Evolutionary conservation across 2,329 filamentous ascomycete genomes (phyloP), one percentile per base, ranked within the genome.

Genomic region (Diaporthe eres): DNA sequence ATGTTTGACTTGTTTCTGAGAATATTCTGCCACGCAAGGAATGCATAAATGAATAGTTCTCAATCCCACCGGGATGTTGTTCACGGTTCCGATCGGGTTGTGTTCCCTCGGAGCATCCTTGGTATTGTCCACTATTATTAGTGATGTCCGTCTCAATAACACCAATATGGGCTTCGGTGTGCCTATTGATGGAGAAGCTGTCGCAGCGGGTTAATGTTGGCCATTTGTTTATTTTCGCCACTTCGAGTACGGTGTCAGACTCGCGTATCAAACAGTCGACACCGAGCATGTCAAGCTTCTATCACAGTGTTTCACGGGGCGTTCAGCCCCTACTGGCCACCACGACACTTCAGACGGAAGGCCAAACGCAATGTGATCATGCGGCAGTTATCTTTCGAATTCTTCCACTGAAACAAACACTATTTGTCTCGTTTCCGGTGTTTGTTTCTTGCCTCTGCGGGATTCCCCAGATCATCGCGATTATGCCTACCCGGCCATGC

Each of bases 401-500:
- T 22, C 31, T n/a, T 28, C 65, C 12, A 47, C 65, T 68, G 65
- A 68, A 68, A 68, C 65, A 68, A 68, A 53, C 34, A 39, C 65
- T 53, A 53, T 68, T 68, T 39, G 28, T 19, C 31, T 53, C 31
- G 31, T 53, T 68, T 28, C 13, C n/a, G n/a, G 31, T n/a, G 44
- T 53, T 53, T 68, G 65, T 68, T 68, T 53, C 47, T 28, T 22
- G 49, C 47, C 31, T 19, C 65, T 39, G 47, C 47, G 47, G 65
- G 34, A 37, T 39, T 68, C 63, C 47, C 63, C 63, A 68, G 22
- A 49, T 39, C 31, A 53, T 39, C 44, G 28, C 19, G 47, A 53
- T 68, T 9, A 15, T 53, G 31, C 34, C 10, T 31, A 15, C 39
- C 39, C 42, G 5, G 19, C 12, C 13, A 17, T 19, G 65, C 47